Evolutionary conservation across 352 stramenopile species (phyloP), one percentile per base, ranked within the genome.

Genomic region (Pythium utonaiense): DNA sequence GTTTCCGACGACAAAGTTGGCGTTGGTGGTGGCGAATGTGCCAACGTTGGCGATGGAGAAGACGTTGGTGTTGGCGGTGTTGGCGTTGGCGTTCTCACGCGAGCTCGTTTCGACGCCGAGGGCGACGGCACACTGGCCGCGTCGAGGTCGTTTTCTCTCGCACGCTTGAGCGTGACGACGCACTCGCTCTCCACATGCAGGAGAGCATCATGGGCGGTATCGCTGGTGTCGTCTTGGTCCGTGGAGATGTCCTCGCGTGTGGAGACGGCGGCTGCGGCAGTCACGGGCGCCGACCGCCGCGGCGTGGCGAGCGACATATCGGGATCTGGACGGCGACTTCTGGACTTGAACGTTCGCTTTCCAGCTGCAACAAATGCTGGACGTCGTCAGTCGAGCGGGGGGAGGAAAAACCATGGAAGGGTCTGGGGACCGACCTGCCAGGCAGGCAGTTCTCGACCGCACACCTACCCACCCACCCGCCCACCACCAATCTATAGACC

Each of bases 321-420:
- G 40, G 40, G 40, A 28, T 56, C 50, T 27, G 33, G n/a, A 45
- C 19, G 16, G 24, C 19, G 24, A 27, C 19, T 45, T 40, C 38
- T 45, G 24, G 52, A 50, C 52, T 58, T 58, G 52, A 58, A 58
- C 36, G 52, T 58, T 58, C 13, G 33, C 24, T 25, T 27, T 16
- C 31, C 27, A 56, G 36, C 17, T 48, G 52, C 52, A 58, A 58
- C 34, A 58, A 58, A 58, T 47, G 40, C 40, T n/a, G 16, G 38
- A 24, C 40, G 25, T 30, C 33, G 52, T 58, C 52, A 58, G 52
- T 58, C 52, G 24, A 58, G 52, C 52, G 52, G 45, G 52, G 52
- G 52, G 27, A 42, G 52, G n/a, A 55, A 50, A 47, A 47, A 47
- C 14, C 40, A 27, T 47, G 40, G 40, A 47, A 47, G 40, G 40